Base-by-base conservation (phyloP, 148 eudicot genomes). In the Persicaria maculosa region DNA sequence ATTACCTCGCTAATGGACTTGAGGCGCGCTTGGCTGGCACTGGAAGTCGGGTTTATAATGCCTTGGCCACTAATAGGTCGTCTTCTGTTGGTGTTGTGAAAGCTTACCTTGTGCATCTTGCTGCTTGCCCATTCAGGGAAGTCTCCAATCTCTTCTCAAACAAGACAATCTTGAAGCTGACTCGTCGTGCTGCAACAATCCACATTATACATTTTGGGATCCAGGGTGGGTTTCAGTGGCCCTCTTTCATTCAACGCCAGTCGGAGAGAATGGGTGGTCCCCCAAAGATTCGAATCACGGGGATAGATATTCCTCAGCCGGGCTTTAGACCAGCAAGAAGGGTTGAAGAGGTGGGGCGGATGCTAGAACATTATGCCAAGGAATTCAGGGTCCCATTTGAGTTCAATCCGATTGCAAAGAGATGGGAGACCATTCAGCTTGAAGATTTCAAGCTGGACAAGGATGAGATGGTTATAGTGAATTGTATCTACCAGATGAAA, bases 211-310 rank as follows among this genome's bases (percentile, higher is more conserved):
- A 90, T 75, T 90, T 90, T 68, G 94, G 94, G 9, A 86, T 84
- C 55, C 83, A 80, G 0, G 86, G 84, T 71, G 94, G 94, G 15
- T 90, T 90, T 72, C 95, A 90, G 48, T 90, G 95, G 95, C 91
- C 95, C 19, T 79, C 85, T 17, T 80, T 88, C 36, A 83, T 90
- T 7, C 90, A 86, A 74, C 79, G 88, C 3, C 79, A 83, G 50
- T 74, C 90, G 8, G 67, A 15, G 46, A 84, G 91, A 78, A 55
- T 62, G 7, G 83, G 85, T 50, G 88, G 95, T 4, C 86, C 87
- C 14, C 90, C 95, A 6, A 88, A 74, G 82, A 75, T 90, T 55
- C 82, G 81, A 73, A 88, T 90, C 58, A 90, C 95, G 4, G 95
- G 90, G 65, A 83, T 90, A 47, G 95, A 88, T 47, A 84, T 84